Percentiles rank a stretch among this genome's conserved stretches.
Conservation (phyloP, 306 rosid species). For the Inga leiocalycina region DNA sequence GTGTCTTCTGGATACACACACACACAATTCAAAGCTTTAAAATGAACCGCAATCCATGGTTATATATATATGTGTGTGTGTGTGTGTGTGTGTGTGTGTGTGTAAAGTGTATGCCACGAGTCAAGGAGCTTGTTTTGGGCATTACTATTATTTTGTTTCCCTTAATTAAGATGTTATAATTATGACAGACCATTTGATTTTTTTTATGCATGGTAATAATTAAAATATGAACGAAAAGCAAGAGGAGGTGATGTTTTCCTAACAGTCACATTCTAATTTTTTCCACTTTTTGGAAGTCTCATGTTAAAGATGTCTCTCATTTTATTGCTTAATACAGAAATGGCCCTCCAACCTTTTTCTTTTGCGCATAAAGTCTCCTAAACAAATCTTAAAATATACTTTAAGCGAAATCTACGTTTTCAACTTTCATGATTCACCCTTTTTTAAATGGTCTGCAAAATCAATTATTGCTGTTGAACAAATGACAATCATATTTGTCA, state of each 20-base stretch:
- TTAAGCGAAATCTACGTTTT: not conserved
- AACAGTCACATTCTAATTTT: not conserved
- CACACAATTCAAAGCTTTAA: not conserved
- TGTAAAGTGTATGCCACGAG: slow-evolving; percentile 1
- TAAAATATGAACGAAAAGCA: slow-evolving; percentile 24
- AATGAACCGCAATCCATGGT: not conserved
- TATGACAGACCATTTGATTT: not conserved
- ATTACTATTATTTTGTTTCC: not conserved
- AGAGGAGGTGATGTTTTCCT: slow-evolving; percentile 5
- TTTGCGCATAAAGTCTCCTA: not conserved
- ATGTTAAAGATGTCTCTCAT: slow-evolving; percentile 4
- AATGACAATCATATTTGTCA: not conserved
- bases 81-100: too few relatives aligned
- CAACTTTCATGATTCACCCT: not conserved
- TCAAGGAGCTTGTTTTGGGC: slow-evolving; percentile 13
- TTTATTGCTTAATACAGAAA: not conserved
- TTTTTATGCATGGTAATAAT: not conserved
- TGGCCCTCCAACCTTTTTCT: not conserved
- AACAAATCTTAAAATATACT: not conserved
- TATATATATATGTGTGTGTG: not conserved
- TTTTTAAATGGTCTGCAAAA: not conserved
- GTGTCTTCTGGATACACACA: not conserved
- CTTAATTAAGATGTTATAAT: slow-evolving; percentile 7
- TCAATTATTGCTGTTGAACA: not conserved
- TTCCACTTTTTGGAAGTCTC: slow-evolving; percentile 14